These are phyloP conservation scores for Pelargonium fulgidum DNA, from an alignment of 441 rosid genomes.

Conservation along the genomic window DNA sequence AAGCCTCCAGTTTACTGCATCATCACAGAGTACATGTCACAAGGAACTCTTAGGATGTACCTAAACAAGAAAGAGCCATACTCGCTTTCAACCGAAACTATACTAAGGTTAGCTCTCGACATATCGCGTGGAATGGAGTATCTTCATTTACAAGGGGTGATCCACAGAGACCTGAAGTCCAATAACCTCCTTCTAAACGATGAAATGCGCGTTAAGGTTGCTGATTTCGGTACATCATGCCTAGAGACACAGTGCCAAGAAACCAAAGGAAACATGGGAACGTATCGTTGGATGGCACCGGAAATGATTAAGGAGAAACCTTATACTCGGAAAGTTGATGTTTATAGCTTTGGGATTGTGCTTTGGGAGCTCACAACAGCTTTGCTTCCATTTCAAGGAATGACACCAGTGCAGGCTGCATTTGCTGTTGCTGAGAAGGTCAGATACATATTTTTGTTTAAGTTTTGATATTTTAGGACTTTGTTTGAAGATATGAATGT, in stretches of 20 bases:
- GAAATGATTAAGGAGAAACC: conserved; percentile 82
- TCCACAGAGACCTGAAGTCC: conserved; percentile 88
- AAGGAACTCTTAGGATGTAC: conserved; percentile 92
- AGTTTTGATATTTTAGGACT: too few species aligned
- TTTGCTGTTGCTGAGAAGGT: conserved; percentile 96
- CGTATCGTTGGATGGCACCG: conserved; percentile 39
- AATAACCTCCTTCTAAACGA: conserved; percentile 83
- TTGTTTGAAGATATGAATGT: too few species aligned
- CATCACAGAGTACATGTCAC: conserved; percentile 97
- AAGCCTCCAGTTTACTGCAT: conserved; percentile 96
- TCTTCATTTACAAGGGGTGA: conserved; percentile 93
- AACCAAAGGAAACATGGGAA: conserved; percentile 88
- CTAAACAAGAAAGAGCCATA: conserved; percentile 93
- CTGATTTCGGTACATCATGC: conserved; percentile 90
- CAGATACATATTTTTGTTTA: too few species aligned
- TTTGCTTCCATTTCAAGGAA: conserved; percentile 95
- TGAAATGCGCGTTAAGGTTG: conserved; percentile 93
- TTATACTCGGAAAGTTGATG: conserved; percentile 84
- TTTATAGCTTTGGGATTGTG: conserved; percentile 93
- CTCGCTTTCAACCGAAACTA: conserved; percentile 76
- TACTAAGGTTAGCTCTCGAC: conserved; percentile 83
- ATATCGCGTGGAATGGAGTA: conserved; percentile 99
- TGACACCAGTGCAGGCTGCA: conserved; percentile 97
- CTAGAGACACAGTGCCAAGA: conserved; percentile 84
- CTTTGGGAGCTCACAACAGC: conserved; percentile 96